Evolutionary conservation across 495 filamentous ascomycete species (phyloP).

Genomic region (Viridothelium virens): DNA sequence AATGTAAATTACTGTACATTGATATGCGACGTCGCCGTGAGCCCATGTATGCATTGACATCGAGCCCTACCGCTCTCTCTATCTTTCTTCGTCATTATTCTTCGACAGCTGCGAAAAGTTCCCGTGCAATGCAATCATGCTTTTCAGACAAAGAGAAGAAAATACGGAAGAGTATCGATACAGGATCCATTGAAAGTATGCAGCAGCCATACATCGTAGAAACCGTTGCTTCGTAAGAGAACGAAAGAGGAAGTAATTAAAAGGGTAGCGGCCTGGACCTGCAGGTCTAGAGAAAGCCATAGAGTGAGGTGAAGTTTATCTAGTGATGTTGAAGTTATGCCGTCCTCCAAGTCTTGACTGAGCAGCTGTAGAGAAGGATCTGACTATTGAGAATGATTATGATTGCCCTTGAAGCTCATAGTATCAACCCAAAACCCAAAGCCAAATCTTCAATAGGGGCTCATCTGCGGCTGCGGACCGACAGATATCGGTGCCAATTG

Average conservation of each 20-base stretch:
- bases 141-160: background rate
- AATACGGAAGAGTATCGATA: background rate
- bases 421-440: background rate
- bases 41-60: constrained; percentile 4
- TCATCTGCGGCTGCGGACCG: background rate
- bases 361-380: background rate
- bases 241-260: background rate
- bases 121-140: background rate
- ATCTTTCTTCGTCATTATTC: background rate
- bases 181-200: background rate
- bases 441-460: constrained; percentile 1
- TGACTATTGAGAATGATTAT: background rate
- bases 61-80: background rate
- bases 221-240: constrained; percentile 11
- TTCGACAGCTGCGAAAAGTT: background rate
- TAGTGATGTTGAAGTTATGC: background rate
- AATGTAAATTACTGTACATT: background rate
- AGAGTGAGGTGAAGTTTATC: background rate
- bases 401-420: background rate
- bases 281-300: background rate
- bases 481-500: constrained; percentile 4
- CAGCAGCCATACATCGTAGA: background rate
- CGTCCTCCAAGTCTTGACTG: background rate
- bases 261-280: background rate
- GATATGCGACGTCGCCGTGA: background rate